Conservation (phyloP, 306 rosid genomes). For the Oemleria cerasiformis region DNA sequence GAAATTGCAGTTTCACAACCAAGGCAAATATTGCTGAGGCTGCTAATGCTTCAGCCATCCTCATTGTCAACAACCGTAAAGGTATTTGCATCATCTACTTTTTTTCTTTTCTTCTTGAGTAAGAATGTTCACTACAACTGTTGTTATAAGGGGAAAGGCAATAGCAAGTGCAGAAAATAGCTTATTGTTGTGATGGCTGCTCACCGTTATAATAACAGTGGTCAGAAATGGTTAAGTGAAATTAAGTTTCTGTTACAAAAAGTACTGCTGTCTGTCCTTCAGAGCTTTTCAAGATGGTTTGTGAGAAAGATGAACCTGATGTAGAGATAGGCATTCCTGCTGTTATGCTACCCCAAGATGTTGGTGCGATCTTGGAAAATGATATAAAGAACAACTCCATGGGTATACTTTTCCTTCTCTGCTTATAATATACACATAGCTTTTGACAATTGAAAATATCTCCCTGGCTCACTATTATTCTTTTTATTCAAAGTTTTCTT, state of each 20-base stretch:
- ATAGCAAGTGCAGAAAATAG: neutral
- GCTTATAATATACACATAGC: neutral
- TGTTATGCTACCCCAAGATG: conserved; percentile 94
- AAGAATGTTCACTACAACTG: neutral
- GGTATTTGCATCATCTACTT: conserved; percentile 49
- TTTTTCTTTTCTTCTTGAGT: conserved; percentile 6
- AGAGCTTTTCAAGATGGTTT: conserved; percentile 99
- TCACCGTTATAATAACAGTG: neutral
- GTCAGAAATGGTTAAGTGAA: neutral
- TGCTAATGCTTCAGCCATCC: conserved; percentile 88
- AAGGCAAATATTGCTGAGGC: conserved; percentile 89
- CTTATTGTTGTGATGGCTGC: neutral
- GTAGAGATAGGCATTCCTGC: conserved; percentile 74
- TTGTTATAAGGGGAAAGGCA: neutral
- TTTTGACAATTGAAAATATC: neutral
- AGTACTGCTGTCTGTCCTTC: conserved; percentile 24
- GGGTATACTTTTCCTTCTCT: conserved; percentile 41
- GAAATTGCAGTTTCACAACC: conserved; percentile 88
- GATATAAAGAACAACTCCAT: conserved; percentile 50
- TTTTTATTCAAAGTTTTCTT: neutral
- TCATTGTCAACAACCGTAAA: conserved; percentile 74
- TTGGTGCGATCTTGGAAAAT: conserved; percentile 63
- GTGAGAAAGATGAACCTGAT: conserved; percentile 75
- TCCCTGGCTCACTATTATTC: no score
- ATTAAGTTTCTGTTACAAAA: conserved; percentile 7